A percentile compares a stretch with the other conserved stretches of the same genome.
phyloP scores from a whole-genome alignment of 305 asterid genomes.

The Fraxinus angustifolia region DNA sequence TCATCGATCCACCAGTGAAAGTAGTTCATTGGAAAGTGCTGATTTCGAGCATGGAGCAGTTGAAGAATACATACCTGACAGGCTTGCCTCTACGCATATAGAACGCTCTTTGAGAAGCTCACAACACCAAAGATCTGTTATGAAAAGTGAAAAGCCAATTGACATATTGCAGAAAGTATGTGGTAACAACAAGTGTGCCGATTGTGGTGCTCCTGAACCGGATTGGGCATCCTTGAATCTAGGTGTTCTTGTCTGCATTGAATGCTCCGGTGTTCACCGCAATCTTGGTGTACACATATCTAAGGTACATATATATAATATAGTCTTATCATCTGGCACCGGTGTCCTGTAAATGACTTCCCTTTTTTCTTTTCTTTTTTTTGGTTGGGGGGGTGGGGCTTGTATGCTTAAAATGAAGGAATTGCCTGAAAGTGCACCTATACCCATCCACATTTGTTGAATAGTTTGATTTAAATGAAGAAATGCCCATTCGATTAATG shows the following conservation, averaged over 20 bases:
- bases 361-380: background rate
- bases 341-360: background rate
- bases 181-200: conserved; percentile 92
- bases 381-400: background rate
- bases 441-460: background rate
- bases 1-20: conserved; percentile 94
- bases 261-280: conserved; percentile 99
- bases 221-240: conserved; percentile 99
- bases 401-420: background rate
- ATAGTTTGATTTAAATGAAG: background rate
- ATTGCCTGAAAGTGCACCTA: background rate
- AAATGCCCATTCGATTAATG: background rate
- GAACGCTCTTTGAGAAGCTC: conserved; percentile 71
- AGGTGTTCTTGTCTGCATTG: conserved; percentile 98
- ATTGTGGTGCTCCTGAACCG: conserved; percentile 94
- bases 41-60: conserved; percentile 82
- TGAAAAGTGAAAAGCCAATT: conserved; percentile 80
- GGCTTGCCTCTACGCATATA: conserved; percentile 54
- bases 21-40: conserved; percentile 90
- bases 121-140: conserved; percentile 55
- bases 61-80: conserved; percentile 78
- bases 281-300: conserved; percentile 99
- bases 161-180: conserved; percentile 71
- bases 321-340: background rate
- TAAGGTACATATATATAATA: conserved; percentile 52